Base-by-base conservation (phyloP, 257 asterid genomes). In the Primulina huaijiensis region DNA sequence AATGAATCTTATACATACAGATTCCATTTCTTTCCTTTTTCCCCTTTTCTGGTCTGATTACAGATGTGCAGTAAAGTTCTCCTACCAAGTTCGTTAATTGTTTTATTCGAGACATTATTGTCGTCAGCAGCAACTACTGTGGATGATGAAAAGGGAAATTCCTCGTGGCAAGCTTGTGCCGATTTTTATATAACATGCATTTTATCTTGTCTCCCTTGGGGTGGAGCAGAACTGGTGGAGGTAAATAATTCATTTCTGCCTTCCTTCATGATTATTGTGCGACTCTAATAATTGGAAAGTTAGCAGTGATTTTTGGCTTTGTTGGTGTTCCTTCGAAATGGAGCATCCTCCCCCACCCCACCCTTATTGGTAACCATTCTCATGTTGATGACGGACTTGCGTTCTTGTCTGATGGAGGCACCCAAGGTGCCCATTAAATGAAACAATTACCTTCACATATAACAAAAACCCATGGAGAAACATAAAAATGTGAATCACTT, bases 51-150 rank as follows among this genome's bases (percentile, higher is more conserved):
- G 67, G 55, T 58, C 52, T 61, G 65, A 69, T 61, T 82, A 35
- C 86, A 94, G 99, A 94, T 94, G 97, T 91, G 97, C 93, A 84
- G 97, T 94, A 94, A 94, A 86, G 95, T 89, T 87, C 85, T 94
- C 70, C 96, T 86, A 70, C 95, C 97, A 2, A 86, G 93, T 81
- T 84, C 99, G 66, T 72, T 94, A 66, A 80, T 91, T 60, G 90
- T 85, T 78, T 69, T 94, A 68, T 94, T 91, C 62, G 99, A 94
- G 72, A 87, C 96, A 65, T 76, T 94, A 67, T 71, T 94, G 31
- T 91, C 99, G 19, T 94, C 99, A 70, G 95, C 99, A 56, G 99
- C 99, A 25, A 91, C 96, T 55, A 94, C 92, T 25, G 96, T 94
- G 67, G 99, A 94, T 74, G 98, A 92, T 74, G 98, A 92, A 16